Evolutionary conservation across 495 filamentous ascomycete genomes (phyloP), one percentile per base, ranked within the genome.

Genomic region (Tuber brumale): DNA sequence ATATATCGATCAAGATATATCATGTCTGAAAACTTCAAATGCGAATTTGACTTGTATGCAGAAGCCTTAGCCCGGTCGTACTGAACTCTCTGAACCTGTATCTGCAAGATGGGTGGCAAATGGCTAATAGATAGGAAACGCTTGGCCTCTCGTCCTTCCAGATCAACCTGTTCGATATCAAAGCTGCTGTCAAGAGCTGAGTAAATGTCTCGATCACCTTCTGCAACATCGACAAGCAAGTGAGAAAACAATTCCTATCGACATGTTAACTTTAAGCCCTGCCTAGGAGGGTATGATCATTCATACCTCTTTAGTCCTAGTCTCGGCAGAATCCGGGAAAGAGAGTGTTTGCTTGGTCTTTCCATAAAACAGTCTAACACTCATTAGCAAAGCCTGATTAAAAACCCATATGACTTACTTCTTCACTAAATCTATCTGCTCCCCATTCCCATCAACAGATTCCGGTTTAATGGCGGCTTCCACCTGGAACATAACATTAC

Each of bases 1-100:
- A 96, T 91, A 83, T 95, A 99, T 21, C 94, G 89, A 84, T 98
- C 95, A 70, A 99, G 86, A 82, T 92, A 97, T 45, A 99, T 88
- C 3, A 87, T 89, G 72, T 95, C 90, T 27, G 89, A 88, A 37
- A 99, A 87, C 19, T 88, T 85, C 31, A 98, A 86, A 57, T 92
- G 92, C 71, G 94, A 90, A 42, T 90, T 90, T 16, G 93, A 93
- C 78, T 97, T 97, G 81, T 87, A 91, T 3, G 89, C 86, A 37
- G 84, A 84, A 71, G 88, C 88, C 73, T 85, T 88, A n/a, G 85
- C 85, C 0, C 86, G 85, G 72, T 92, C 90, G 71, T 89, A 94
- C 46, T 91, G 89, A 14, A 91, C 90, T 35, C 95, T 89, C 80
- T 95, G 92, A 31, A 97, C 92, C 79, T 93, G 92, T 69, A 99